phyloP scores from a whole-genome alignment of 2,329 filamentous ascomycete species.

The Ilyonectria destructans region DNA sequence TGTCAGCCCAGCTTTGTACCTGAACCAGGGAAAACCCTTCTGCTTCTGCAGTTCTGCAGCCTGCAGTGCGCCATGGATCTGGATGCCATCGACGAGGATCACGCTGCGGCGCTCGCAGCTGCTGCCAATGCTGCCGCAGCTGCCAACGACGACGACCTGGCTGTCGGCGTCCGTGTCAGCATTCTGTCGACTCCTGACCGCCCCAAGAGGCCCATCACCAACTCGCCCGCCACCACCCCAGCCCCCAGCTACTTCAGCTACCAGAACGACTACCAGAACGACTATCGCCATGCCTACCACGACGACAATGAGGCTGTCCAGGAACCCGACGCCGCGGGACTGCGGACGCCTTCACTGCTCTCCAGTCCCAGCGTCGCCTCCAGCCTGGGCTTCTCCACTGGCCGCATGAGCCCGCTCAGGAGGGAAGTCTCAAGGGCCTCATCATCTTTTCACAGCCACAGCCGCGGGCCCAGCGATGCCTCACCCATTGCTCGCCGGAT shows the following conservation, averaged over 20 bases:
- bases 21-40: constrained; percentile 24
- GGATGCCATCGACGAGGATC: constrained; percentile 48
- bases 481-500: constrained; percentile 45
- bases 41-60: constrained; percentile 30
- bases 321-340: constrained; percentile 42
- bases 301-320: constrained; percentile 44
- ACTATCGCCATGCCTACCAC: constrained; percentile 47
- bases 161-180: constrained; percentile 13
- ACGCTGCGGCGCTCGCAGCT: constrained; percentile 46
- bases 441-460: constrained; percentile 42
- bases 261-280: constrained; percentile 42
- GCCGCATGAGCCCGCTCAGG: constrained; percentile 52
- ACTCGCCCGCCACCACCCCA: constrained; percentile 42
- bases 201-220: constrained; percentile 40
- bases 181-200: constrained; percentile 49
- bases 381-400: constrained; percentile 52
- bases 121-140: constrained; percentile 43
- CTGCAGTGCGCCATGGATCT: constrained; percentile 43
- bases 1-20: constrained; percentile 11
- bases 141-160: constrained; percentile 41
- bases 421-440: constrained; percentile 48
- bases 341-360: constrained; percentile 51
- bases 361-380: constrained; percentile 55
- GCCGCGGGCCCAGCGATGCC: constrained; percentile 39
- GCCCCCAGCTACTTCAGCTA: constrained; percentile 47